Conservation (phyloP, 768 basidiomycete genomes). For the Boletus reticulatus region DNA sequence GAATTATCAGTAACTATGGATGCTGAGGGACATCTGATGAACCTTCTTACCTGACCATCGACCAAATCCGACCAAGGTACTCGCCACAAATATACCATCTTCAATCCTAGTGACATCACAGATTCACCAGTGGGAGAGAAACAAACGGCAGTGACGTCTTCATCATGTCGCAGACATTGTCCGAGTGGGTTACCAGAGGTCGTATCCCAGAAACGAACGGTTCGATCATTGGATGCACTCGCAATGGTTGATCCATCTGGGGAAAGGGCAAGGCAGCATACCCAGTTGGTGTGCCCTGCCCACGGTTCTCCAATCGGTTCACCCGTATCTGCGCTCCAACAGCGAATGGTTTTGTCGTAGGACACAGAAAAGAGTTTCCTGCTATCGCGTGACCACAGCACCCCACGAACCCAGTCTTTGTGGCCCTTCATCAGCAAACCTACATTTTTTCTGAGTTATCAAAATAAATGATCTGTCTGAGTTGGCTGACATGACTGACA, state of each 20-base stretch:
- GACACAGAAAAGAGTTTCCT: constrained; percentile 2
- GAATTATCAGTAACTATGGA: neutral
- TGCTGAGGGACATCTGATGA: neutral
- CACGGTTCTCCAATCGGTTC: neutral
- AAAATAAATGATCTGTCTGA: too few species aligned
- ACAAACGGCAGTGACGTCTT: neutral
- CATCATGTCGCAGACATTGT: neutral
- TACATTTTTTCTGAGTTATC: too few species aligned
- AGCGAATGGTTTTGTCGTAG: neutral
- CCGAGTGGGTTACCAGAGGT: neutral
- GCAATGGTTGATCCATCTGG: neutral
- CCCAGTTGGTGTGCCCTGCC: neutral
- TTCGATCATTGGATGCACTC: neutral
- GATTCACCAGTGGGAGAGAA: constrained; percentile 6
- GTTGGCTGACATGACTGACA: too few species aligned
- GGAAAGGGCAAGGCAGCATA: neutral
- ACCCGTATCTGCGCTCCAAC: constrained; percentile 6
- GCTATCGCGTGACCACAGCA: constrained; percentile 10
- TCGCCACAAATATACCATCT: neutral
- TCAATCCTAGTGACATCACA: neutral
- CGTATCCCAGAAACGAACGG: neutral
- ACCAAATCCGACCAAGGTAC: neutral
- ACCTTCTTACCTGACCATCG: neutral
- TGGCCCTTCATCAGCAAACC: too few species aligned
- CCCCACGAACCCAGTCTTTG: neutral